These are phyloP conservation scores for Fagus crenata DNA, from an alignment of 306 rosid genomes.

Conservation along the genomic window DNA sequence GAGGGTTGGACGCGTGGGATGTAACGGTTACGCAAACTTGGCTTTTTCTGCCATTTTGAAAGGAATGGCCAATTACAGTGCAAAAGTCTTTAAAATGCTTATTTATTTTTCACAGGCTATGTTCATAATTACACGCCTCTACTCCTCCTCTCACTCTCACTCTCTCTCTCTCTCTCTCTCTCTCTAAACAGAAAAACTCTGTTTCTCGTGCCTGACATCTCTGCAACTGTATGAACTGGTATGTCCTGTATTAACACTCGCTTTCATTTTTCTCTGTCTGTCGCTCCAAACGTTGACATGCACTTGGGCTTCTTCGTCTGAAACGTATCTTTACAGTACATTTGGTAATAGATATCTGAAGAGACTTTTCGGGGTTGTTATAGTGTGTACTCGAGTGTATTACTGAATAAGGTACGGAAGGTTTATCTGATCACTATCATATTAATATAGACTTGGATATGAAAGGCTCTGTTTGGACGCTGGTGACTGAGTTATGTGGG, in stretches of 20 bases:
- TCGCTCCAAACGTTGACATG: conserved; percentile 66
- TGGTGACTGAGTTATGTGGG: neutral
- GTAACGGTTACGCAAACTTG: conserved; percentile 66
- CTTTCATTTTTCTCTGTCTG: neutral
- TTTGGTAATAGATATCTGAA: conserved; percentile 40
- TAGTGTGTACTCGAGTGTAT: conserved; percentile 9
- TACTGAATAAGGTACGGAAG: neutral
- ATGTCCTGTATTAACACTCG: neutral
- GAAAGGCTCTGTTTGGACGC: neutral
- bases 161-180: too few species aligned
- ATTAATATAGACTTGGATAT: neutral
- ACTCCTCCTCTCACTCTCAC: neutral
- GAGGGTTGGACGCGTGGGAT: conserved; percentile 69
- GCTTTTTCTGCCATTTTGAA: conserved; percentile 45
- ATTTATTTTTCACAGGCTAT: conserved; percentile 18
- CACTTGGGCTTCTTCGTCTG: conserved; percentile 49
- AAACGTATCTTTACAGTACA: conserved; percentile 52
- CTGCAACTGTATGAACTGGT: conserved; percentile 18
- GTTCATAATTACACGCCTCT: conserved; percentile 40
- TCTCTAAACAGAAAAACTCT: neutral
- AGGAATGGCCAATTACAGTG: conserved; percentile 27
- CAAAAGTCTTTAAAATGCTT: conserved; percentile 25
- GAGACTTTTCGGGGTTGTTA: conserved; percentile 2
- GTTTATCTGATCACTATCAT: too few species aligned
- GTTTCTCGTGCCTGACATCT: conserved; percentile 38